These are phyloP conservation scores for Fistulinella prunicolor DNA, from an alignment of 768 basidiomycete species.

Conservation along the genomic window DNA sequence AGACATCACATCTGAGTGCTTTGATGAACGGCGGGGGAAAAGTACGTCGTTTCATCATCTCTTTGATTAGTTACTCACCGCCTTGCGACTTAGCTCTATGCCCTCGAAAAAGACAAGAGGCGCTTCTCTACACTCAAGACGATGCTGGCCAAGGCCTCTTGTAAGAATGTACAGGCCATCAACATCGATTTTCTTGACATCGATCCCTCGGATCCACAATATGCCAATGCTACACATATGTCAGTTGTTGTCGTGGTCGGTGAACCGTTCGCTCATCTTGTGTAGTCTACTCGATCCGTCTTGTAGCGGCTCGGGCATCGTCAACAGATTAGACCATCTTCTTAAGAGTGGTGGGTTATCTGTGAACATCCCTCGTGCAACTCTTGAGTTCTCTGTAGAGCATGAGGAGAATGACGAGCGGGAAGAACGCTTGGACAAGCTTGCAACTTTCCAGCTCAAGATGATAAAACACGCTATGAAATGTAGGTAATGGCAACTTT, in stretches of 20 bases:
- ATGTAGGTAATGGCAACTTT: constrained; percentile 50
- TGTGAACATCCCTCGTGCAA: neutral
- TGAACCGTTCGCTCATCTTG: neutral
- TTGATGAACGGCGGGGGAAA: constrained; percentile 81
- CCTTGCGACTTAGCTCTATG: constrained; percentile 55
- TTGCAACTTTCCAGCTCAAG: constrained; percentile 83
- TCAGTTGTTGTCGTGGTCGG: constrained; percentile 37
- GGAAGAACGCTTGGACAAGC: constrained; percentile 73
- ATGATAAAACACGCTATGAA: constrained; percentile 96
- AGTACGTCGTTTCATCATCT: constrained; percentile 37
- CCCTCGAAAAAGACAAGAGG: constrained; percentile 84
- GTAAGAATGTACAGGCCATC: constrained; percentile 72
- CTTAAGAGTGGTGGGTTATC: constrained; percentile 59
- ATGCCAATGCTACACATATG: constrained; percentile 79
- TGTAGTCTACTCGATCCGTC: constrained; percentile 89
- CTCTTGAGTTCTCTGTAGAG: constrained; percentile 36
- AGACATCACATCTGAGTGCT: constrained; percentile 91
- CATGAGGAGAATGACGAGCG: constrained; percentile 54
- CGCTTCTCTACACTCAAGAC: constrained; percentile 79
- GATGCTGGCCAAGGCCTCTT: constrained; percentile 85
- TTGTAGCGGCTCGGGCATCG: constrained; percentile 92
- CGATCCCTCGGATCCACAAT: constrained; percentile 66
- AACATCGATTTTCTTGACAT: constrained; percentile 81
- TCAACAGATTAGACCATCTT: constrained; percentile 85
- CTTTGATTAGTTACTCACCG: neutral